Percentiles rank a stretch among this genome's conserved stretches.
These are phyloP conservation scores for Hanseniaspora jakobsenii DNA, from an alignment of 805 yeast species.

Conservation along the genomic window DNA sequence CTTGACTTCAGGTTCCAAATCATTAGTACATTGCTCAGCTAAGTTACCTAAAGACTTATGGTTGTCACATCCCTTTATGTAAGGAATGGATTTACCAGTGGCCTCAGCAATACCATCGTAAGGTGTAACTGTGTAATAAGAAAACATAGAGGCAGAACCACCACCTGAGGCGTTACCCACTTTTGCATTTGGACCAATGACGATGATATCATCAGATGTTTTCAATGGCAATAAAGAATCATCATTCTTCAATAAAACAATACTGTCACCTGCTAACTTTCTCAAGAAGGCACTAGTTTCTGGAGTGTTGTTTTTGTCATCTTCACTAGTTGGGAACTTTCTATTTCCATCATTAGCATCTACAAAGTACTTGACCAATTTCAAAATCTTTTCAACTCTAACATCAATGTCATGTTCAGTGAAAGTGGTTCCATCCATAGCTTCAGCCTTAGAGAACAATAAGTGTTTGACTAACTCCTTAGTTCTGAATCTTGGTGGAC, in stretches of 20 bases:
- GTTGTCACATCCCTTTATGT: slow-evolving; percentile 31
- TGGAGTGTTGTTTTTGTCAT: slow-evolving; percentile 33
- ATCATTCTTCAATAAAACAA: slow-evolving; percentile 48
- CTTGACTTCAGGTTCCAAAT: slow-evolving; percentile 19
- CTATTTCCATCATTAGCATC: slow-evolving; percentile 14
- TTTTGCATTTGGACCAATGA: slow-evolving; percentile 52
- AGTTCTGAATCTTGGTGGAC: slow-evolving; percentile 39
- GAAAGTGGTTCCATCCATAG: slow-evolving; percentile 16
- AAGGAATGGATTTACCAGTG: slow-evolving; percentile 22
- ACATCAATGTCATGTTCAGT: slow-evolving; percentile 32
- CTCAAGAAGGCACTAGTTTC: slow-evolving; percentile 36
- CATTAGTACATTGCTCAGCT: slow-evolving; percentile 20
- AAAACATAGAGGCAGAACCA: slow-evolving; percentile 45
- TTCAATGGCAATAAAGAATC: slow-evolving; percentile 36
- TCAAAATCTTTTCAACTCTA: slow-evolving; percentile 37
- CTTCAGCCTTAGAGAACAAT: slow-evolving; percentile 33
- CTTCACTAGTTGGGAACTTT: slow-evolving; percentile 9
- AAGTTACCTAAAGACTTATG: slow-evolving; percentile 29
- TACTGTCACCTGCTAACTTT: slow-evolving; percentile 38
- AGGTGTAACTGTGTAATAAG: slow-evolving; percentile 40
- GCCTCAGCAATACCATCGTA: slow-evolving; percentile 34
- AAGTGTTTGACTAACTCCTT: slow-evolving; percentile 32
- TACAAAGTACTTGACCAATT: slow-evolving; percentile 35
- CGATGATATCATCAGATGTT: slow-evolving; percentile 33
- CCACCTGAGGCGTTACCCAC: slow-evolving; percentile 42